These are phyloP conservation scores for Parastagonospora nodorum DNA, from an alignment of 2,329 filamentous ascomycete species.

Conservation along the genomic window DNA sequence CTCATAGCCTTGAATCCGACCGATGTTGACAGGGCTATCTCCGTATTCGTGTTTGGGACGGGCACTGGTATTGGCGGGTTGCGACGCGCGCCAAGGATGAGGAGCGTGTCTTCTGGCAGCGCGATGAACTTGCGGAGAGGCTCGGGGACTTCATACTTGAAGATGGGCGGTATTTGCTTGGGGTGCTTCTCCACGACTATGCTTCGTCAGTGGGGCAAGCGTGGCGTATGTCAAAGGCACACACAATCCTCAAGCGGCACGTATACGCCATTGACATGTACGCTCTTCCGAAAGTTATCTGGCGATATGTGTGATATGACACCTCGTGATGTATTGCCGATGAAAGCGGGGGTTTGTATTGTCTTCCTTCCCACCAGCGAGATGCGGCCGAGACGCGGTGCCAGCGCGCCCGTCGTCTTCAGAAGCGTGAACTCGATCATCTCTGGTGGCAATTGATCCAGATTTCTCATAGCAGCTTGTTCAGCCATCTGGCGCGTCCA, in stretches of 20 bases:
- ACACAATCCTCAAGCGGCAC: slow-evolving; percentile 91
- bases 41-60: slow-evolving; percentile 68
- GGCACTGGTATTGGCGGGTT: slow-evolving; percentile 76
- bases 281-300: slow-evolving; percentile 73
- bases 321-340: slow-evolving; percentile 81
- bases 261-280: slow-evolving; percentile 72
- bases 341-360: slow-evolving; percentile 83
- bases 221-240: slow-evolving; percentile 39
- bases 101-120: slow-evolving; percentile 66
- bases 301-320: slow-evolving; percentile 86
- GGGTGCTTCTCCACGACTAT: slow-evolving; percentile 67
- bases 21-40: slow-evolving; percentile 80
- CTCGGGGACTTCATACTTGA: slow-evolving; percentile 52
- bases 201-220: slow-evolving; percentile 43
- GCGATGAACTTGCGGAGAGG: slow-evolving; percentile 78
- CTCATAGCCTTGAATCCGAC: slow-evolving; percentile 79
- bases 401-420: slow-evolving; percentile 45
- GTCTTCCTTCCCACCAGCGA: slow-evolving; percentile 64
- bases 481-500: slow-evolving; percentile 11
- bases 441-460: slow-evolving; percentile 40
- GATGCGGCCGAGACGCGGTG: slow-evolving; percentile 71
- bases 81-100: slow-evolving; percentile 78
- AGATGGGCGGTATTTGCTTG: slow-evolving; percentile 56
- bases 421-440: slow-evolving; percentile 54
- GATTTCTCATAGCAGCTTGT: slow-evolving; percentile 9